A percentile compares a stretch with the other conserved stretches of the same genome.
Conservation (phyloP, 495 filamentous ascomycete species). For the Talaromyces proteolyticus region DNA sequence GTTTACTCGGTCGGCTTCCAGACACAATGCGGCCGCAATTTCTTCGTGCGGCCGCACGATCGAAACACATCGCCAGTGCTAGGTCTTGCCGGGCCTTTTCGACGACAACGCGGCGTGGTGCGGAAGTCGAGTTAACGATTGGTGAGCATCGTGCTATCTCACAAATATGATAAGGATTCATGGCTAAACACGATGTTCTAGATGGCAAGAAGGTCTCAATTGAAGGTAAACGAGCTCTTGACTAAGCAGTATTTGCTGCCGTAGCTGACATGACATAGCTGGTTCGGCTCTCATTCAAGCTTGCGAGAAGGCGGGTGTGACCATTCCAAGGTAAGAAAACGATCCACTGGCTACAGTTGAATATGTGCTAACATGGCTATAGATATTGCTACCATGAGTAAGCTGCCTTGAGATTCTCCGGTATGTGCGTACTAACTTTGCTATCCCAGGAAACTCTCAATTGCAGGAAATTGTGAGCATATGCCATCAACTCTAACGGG, state of each 20-base stretch:
- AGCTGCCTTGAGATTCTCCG: conserved; percentile 15
- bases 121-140: conserved; percentile 93
- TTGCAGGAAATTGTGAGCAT: conserved; percentile 87
- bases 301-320: conserved; percentile 92
- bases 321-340: conserved; percentile 67
- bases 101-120: conserved; percentile 62
- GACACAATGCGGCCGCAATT: conserved; percentile 80
- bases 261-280: conserved; percentile 23
- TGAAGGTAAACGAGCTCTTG: conserved; percentile 85
- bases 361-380: conserved; percentile 28
- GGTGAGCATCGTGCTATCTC: conserved; percentile 50
- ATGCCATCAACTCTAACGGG: not conserved
- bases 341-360: not conserved
- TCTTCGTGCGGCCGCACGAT: conserved; percentile 79
- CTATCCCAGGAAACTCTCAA: conserved; percentile 78
- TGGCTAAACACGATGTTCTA: conserved; percentile 21
- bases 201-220: conserved; percentile 95
- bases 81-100: conserved; percentile 67
- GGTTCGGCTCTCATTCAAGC: conserved; percentile 97
- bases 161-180: conserved; percentile 6
- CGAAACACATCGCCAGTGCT: conserved; percentile 55
- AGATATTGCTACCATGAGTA: conserved; percentile 99
- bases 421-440: conserved; percentile 21
- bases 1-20: conserved; percentile 29
- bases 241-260: too few relatives aligned